These are phyloP conservation scores for rapeseed (Brassica napus) DNA, from an alignment of 345 rosid species.

Conservation along the genomic window Da-Ae NC_063448.1:17221001-17221500, in stretches of 20 bases:
- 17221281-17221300: neutral
- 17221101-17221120: constrained; percentile 41
- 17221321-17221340: constrained; percentile 40
- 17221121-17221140: constrained; percentile 40
- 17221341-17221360: constrained; percentile 23
- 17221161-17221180: constrained; percentile 31
- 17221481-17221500: constrained; percentile 19
- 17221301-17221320: constrained; percentile 2
- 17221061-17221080: constrained; percentile 37
- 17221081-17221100: constrained; percentile 37
- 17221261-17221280: constrained; percentile 8
- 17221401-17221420: constrained; percentile 49
- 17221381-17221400: constrained; percentile 37
- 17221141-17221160: constrained; percentile 39
- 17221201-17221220: constrained; percentile 30
- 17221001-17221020: constrained; percentile 42
- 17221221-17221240: constrained; percentile 40
- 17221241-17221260: constrained; percentile 26
- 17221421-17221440: constrained; percentile 45
- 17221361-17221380: constrained; percentile 38
- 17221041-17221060: constrained; percentile 36
- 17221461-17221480: constrained; percentile 49
- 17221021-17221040: constrained; percentile 39
- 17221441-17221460: constrained; percentile 55
- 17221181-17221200: constrained; percentile 36